Conservation (phyloP, 768 basidiomycete species). For the Suillus americanus region DNA sequence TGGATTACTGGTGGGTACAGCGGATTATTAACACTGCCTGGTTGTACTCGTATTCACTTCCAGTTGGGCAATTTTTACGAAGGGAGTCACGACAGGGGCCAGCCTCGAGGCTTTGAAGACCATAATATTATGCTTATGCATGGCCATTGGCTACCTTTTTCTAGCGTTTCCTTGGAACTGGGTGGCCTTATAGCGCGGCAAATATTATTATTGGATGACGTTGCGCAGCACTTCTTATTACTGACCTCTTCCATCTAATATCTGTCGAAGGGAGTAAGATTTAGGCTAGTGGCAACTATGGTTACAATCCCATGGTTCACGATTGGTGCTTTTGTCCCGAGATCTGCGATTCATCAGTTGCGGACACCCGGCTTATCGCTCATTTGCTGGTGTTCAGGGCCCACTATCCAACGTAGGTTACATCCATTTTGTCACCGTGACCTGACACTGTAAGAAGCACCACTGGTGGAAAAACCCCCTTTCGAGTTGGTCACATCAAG, state of each 20-base stretch:
- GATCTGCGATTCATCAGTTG: neutral
- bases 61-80: neutral
- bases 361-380: neutral
- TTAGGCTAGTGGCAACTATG: neutral
- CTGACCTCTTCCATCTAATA: neutral
- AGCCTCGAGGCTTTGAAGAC: neutral
- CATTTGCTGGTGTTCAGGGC: neutral
- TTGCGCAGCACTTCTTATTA: neutral
- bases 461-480: neutral
- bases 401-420: neutral
- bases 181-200: neutral
- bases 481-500: neutral
- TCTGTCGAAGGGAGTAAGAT: neutral
- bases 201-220: neutral
- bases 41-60: neutral
- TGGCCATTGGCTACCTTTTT: neutral
- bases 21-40: neutral
- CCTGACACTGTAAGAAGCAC: neutral
- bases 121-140: neutral
- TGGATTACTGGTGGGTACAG: neutral
- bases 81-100: neutral
- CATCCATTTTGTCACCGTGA: neutral
- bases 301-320: neutral
- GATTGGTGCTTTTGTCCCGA: neutral
- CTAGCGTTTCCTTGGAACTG: neutral